Base-by-base conservation (phyloP, 2,329 filamentous ascomycete species). In the Cladophialophora psammophila region DNA sequence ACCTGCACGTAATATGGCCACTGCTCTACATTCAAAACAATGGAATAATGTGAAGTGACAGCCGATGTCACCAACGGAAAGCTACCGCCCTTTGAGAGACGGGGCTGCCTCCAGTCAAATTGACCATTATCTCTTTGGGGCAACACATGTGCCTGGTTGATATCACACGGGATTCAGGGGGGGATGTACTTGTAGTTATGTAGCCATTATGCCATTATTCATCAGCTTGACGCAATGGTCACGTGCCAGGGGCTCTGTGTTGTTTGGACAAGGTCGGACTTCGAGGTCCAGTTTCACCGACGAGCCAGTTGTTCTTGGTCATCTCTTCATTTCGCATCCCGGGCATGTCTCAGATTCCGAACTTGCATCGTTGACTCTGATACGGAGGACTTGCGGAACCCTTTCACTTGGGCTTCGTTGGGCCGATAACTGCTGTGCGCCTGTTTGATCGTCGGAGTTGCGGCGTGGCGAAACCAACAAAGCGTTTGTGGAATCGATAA, bases 401-500 rank as follows among this genome's bases (percentile, higher is more conserved):
- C 34, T 36, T 18, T 9, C 34, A 9, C 48, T 48, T 50, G 34
- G 57, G 15, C 15, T 3, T 34, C 35, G 31, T 20, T 20, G 18
- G 34, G 31, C 31, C 8, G 34, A 36, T 10, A n/a, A 36, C 1
- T 34, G 31, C 13, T 55, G 31, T n/a, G n/a, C 9, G 34, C 34
- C 34, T 53, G 59, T 61, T 61, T 61, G 59, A 61, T 61, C 59
- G 45, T 38, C 59, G 42, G 45, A 32, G 59, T 26, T 26, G 45
- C 48, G 48, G 59, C 18, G 48, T 45, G 31, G n/a, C 42, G 10
- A 5, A 32, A 45, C 50, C 48, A 26, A 18, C 31, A 18, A 15
- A 40, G 20, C 26, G 32, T 52, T 26, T 4, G 13, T 7, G 26
- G 35, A 60, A 36, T 60, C 58, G 42, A 60, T 52, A 60, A 35